Conservation (phyloP, 2,329 filamentous ascomycete genomes). For the Coniella lustricola region DNA sequence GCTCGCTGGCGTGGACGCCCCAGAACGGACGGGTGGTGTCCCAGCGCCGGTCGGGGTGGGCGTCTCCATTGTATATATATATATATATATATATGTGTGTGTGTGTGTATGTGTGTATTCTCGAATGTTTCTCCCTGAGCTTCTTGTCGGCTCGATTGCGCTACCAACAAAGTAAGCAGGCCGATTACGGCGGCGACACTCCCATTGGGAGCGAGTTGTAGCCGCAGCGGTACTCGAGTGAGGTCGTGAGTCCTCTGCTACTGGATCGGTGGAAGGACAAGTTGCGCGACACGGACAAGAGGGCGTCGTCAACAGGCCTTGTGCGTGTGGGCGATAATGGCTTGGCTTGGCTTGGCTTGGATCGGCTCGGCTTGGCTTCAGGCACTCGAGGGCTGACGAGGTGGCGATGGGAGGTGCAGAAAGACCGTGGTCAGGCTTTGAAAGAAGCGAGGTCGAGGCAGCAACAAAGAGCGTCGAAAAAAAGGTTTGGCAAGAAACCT, state of each 20-base stretch:
- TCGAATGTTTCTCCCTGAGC: slow-evolving; percentile 2
- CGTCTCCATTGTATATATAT: slow-evolving; percentile 10
- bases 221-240: neutral
- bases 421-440: no score
- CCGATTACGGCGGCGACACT: slow-evolving; percentile 2
- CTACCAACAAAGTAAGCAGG: neutral
- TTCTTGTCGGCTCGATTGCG: neutral
- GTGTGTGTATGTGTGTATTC: no score
- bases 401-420: neutral
- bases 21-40: slow-evolving; percentile 9
- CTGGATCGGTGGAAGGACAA: neutral
- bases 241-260: neutral
- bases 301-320: neutral
- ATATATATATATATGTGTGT: no score
- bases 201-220: neutral
- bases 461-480: neutral
- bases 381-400: neutral
- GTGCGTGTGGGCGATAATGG: no score
- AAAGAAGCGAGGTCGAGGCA: neutral
- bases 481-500: neutral
- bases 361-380: no score
- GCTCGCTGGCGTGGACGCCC: slow-evolving; percentile 14
- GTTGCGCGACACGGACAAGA: neutral
- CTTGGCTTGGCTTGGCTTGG: neutral
- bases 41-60: slow-evolving; percentile 11